These are phyloP conservation scores for Cryptococcus sp. DNA, from an alignment of 1,284 basidiomycete species.

Conservation along the genomic window DNA sequence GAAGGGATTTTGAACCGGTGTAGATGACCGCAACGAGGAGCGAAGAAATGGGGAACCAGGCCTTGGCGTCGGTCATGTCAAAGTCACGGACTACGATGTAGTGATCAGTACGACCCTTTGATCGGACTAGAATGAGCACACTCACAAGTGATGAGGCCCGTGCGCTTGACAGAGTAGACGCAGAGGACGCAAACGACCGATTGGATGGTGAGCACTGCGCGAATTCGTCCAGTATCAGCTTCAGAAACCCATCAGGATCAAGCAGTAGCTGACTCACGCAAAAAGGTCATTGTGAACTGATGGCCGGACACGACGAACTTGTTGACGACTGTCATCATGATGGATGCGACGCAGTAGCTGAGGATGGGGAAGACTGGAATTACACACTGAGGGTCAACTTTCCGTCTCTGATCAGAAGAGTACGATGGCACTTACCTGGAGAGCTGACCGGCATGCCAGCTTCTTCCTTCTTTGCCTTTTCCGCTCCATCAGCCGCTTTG, in stretches of 20 bases:
- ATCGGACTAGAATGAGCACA: neutral
- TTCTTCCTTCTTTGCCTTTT: conserved; percentile 39
- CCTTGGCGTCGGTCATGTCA: conserved; percentile 79
- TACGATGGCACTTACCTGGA: conserved; percentile 26
- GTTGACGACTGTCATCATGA: conserved; percentile 97
- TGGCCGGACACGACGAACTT: conserved; percentile 95
- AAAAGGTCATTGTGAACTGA: conserved; percentile 95
- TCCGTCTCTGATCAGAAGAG: neutral
- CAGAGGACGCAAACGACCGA: conserved; percentile 80
- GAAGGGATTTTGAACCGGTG: conserved; percentile 95
- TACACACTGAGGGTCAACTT: neutral
- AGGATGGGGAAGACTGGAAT: conserved; percentile 62
- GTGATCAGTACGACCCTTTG: neutral
- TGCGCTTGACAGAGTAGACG: conserved; percentile 71
- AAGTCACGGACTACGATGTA: conserved; percentile 66
- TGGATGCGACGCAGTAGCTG: conserved; percentile 90
- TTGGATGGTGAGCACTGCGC: conserved; percentile 77
- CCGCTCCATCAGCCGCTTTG: conserved; percentile 25
- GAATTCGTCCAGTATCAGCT: neutral
- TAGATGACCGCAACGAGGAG: conserved; percentile 94
- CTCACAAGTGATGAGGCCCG: conserved; percentile 74
- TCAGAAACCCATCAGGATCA: neutral
- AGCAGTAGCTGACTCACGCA: conserved; percentile 53
- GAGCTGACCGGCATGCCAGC: conserved; percentile 26
- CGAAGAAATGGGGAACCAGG: conserved; percentile 93